Conservation (phyloP, 768 basidiomycete genomes). For the Pluteus cervinus region DNA sequence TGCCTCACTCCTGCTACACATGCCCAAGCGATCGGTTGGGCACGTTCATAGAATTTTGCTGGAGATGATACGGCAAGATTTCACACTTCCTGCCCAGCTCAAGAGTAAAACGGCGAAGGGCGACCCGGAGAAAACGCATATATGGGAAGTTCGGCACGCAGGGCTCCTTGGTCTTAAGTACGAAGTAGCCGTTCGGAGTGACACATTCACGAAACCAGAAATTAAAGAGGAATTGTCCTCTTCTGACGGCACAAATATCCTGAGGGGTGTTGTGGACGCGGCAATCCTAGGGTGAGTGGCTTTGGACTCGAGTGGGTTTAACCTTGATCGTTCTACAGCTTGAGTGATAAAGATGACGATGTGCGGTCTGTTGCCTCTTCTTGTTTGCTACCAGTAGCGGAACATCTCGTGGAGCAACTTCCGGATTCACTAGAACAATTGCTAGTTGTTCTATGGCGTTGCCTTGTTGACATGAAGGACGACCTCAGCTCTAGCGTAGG, state of each 20-base stretch:
- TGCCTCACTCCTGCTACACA: constrained; percentile 81
- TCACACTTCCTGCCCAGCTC: constrained; percentile 34
- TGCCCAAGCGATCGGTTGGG: constrained; percentile 73
- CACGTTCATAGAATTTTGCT: constrained; percentile 81
- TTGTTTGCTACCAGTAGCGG: constrained; percentile 84
- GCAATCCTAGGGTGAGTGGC: constrained; percentile 79
- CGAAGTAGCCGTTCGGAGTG: constrained; percentile 89
- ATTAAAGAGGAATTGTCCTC: constrained; percentile 29
- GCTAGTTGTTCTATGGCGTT: constrained; percentile 84
- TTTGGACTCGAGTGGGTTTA: neutral
- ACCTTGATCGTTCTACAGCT: constrained; percentile 33
- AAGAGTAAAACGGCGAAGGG: constrained; percentile 8
- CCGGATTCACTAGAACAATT: constrained; percentile 68
- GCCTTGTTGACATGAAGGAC: constrained; percentile 89
- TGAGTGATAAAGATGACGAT: constrained; percentile 90
- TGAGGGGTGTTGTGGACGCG: constrained; percentile 83
- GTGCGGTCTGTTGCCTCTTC: constrained; percentile 93
- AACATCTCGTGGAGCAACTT: constrained; percentile 70
- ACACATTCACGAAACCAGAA: constrained; percentile 54
- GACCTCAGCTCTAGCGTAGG: constrained; percentile 96
- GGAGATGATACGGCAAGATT: constrained; percentile 92
- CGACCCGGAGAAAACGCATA: constrained; percentile 48
- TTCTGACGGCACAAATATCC: constrained; percentile 46
- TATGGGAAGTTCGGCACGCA: constrained; percentile 99
- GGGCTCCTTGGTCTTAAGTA: constrained; percentile 96